Conservation (phyloP, 2,329 filamentous ascomycete species). For the Diplocarpon mali region DNA sequence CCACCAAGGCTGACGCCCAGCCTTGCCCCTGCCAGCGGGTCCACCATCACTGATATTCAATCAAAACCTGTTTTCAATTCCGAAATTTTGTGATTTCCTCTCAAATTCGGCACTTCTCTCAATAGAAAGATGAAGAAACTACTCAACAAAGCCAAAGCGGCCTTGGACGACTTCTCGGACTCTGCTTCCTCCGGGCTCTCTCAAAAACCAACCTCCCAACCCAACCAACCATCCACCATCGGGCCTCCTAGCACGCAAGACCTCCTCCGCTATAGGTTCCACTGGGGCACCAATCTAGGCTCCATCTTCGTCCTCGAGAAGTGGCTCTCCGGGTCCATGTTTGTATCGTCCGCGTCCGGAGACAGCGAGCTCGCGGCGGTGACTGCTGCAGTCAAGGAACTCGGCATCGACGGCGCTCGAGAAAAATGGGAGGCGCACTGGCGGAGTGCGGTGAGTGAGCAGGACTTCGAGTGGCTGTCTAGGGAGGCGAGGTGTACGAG, state of each 20-base stretch:
- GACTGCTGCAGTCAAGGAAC: slow-evolving; percentile 31
- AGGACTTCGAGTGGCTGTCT: slow-evolving; percentile 41
- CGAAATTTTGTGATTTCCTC: too few species aligned
- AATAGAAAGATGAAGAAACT: slow-evolving; percentile 29
- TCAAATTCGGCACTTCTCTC: too few species aligned
- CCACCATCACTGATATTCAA: too few species aligned
- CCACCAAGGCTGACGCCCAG: too few species aligned
- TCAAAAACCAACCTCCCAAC: slow-evolving; percentile 5
- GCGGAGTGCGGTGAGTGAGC: slow-evolving; percentile 37
- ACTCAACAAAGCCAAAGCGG: slow-evolving; percentile 28
- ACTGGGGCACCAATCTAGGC: slow-evolving; percentile 48
- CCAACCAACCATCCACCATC: slow-evolving; percentile 26
- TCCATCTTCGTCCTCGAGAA: slow-evolving; percentile 48
- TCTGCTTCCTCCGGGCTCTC: slow-evolving; percentile 1
- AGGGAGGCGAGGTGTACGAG: slow-evolving; percentile 42
- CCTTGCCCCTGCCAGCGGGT: too few species aligned
- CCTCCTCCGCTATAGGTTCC: slow-evolving; percentile 44
- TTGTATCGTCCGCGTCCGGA: slow-evolving; percentile 31
- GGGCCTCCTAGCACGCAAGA: slow-evolving; percentile 26
- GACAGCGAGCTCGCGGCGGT: slow-evolving; percentile 42
- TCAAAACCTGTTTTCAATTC: too few species aligned
- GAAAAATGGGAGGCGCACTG: slow-evolving; percentile 43
- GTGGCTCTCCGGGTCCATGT: slow-evolving; percentile 43
- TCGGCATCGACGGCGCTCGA: slow-evolving; percentile 37
- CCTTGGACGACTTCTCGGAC: slow-evolving; percentile 20